A percentile compares a stretch with the other conserved stretches of the same genome.
phyloP scores from a whole-genome alignment of 768 basidiomycete species.

The Kwoniella sp. region DNA sequence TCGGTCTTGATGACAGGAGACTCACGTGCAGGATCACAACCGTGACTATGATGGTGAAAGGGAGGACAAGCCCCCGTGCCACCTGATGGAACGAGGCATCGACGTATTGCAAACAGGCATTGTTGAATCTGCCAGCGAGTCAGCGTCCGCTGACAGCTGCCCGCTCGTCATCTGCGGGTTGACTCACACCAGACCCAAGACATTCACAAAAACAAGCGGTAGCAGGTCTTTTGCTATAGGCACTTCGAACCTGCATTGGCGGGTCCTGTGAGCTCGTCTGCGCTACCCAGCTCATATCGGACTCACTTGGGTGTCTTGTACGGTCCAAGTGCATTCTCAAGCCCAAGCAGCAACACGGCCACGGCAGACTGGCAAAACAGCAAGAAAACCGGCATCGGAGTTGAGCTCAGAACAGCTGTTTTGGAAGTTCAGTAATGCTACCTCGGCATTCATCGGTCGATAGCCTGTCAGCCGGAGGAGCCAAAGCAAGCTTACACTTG shows the following conservation, averaged over 20 bases:
- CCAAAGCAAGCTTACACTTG: slow-evolving; percentile 18
- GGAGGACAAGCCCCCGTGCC: slow-evolving; percentile 86
- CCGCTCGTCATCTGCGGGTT: neutral
- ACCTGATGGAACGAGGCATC: slow-evolving; percentile 58
- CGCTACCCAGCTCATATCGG: neutral
- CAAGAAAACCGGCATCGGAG: slow-evolving; percentile 37
- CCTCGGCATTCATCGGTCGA: neutral
- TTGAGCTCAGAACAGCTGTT: slow-evolving; percentile 37
- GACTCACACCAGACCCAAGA: slow-evolving; percentile 72
- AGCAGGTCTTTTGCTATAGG: slow-evolving; percentile 66
- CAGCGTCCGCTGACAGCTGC: neutral
- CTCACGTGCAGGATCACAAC: slow-evolving; percentile 66
- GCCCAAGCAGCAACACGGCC: slow-evolving; percentile 21
- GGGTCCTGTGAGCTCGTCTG: neutral
- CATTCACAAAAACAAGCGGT: slow-evolving; percentile 71
- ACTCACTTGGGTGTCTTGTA: slow-evolving; percentile 34
- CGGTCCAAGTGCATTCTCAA: slow-evolving; percentile 28
- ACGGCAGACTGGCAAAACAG: slow-evolving; percentile 34
- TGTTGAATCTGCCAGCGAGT: slow-evolving; percentile 68
- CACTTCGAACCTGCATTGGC: slow-evolving; percentile 56
- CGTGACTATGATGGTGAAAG: slow-evolving; percentile 87
- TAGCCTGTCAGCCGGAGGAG: neutral
- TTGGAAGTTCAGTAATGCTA: neutral
- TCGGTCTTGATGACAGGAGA: neutral
- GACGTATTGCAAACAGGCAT: slow-evolving; percentile 82